These are phyloP conservation scores for Microthlaspi erraticum DNA, from an alignment of 345 rosid species.

Conservation along the genomic window DNA sequence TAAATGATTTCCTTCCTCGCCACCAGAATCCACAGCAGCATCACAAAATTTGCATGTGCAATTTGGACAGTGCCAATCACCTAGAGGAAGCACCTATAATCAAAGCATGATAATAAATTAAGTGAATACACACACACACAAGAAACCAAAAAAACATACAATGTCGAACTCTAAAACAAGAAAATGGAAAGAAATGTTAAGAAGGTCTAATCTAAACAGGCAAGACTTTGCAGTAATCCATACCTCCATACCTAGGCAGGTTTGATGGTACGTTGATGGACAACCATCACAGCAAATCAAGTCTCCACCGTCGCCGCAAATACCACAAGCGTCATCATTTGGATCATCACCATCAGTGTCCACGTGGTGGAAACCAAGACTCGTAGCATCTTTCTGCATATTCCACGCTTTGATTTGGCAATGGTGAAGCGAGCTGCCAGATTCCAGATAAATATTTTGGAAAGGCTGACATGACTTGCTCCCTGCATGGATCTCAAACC, in stretches of 20 bases:
- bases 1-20: slow-evolving; percentile 39
- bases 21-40: slow-evolving; percentile 48
- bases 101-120: slow-evolving; percentile 32
- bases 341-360: slow-evolving; percentile 83
- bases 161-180: background rate
- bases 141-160: background rate
- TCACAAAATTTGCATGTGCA: slow-evolving; percentile 95
- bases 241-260: slow-evolving; percentile 83
- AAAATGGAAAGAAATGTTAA: slow-evolving; percentile 9
- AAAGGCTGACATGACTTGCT: slow-evolving; percentile 79
- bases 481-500: slow-evolving; percentile 94
- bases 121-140: slow-evolving; percentile 26
- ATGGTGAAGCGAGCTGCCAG: slow-evolving; percentile 82
- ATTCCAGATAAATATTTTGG: slow-evolving; percentile 79
- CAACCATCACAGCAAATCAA: slow-evolving; percentile 96
- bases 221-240: slow-evolving; percentile 13
- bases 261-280: slow-evolving; percentile 94
- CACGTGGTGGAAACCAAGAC: slow-evolving; percentile 60
- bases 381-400: slow-evolving; percentile 62
- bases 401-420: slow-evolving; percentile 92
- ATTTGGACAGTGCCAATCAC: slow-evolving; percentile 94
- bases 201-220: slow-evolving; percentile 16
- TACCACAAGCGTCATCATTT: slow-evolving; percentile 95
- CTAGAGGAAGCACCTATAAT: slow-evolving; percentile 81
- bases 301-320: slow-evolving; percentile 98